These are phyloP conservation scores for Paraphaeosphaeria minitans DNA, from an alignment of 2,329 filamentous ascomycete species.

Conservation along the genomic window DNA sequence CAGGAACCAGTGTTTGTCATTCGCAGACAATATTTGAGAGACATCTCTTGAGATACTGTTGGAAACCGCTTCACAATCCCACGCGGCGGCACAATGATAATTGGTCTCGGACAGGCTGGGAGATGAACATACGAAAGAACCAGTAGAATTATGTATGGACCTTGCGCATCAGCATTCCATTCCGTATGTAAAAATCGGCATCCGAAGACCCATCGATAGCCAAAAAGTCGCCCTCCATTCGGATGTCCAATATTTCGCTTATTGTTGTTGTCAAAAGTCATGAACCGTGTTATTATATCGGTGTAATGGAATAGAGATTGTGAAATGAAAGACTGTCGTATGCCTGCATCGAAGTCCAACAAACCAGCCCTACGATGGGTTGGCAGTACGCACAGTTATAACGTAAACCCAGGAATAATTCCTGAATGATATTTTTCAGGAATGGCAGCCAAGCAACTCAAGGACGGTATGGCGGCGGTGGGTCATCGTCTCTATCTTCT, in stretches of 20 bases:
- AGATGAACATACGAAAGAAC: background rate
- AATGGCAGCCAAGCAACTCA: conserved; percentile 4
- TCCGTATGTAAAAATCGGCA: background rate
- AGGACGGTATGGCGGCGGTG: conserved; percentile 28
- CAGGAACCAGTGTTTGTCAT: background rate
- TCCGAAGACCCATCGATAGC: too few species aligned
- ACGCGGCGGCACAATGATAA: background rate
- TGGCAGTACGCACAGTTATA: background rate
- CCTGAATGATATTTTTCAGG: background rate
- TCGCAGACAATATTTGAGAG: background rate
- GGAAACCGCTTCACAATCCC: background rate
- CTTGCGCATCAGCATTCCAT: background rate
- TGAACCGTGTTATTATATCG: conserved; percentile 5
- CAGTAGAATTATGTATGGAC: background rate
- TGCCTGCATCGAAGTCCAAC: conserved; percentile 18
- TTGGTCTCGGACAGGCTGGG: background rate
- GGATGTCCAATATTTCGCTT: background rate
- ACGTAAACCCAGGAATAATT: background rate
- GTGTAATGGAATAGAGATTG: conserved; percentile 2
- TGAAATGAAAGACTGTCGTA: conserved; percentile 10
- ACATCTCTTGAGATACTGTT: background rate
- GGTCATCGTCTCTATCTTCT: conserved; percentile 24
- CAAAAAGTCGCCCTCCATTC: background rate
- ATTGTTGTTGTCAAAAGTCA: background rate
- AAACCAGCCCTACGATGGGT: background rate